Evolutionary conservation across 345 rosid species (phyloP).

Genomic region (Sisymbrium altissimum): DNA sequence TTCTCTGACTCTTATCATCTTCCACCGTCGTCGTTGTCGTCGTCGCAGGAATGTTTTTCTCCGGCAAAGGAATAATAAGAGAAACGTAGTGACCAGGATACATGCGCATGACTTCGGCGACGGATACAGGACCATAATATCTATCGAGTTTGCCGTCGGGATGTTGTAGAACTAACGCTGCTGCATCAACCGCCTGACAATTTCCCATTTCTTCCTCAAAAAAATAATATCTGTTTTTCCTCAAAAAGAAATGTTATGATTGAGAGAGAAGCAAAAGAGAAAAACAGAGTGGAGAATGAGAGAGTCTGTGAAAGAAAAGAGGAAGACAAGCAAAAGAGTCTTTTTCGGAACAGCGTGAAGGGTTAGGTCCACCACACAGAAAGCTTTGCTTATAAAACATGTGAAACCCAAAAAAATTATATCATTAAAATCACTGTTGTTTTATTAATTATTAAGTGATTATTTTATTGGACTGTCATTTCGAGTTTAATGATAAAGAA

Average conservation of each 20-base stretch:
- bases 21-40: neutral
- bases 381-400: constrained; percentile 34
- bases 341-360: constrained; percentile 63
- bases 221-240: neutral
- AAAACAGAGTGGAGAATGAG: constrained; percentile 12
- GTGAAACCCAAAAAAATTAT: constrained; percentile 5
- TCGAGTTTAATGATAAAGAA: constrained; percentile 16
- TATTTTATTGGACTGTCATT: constrained; percentile 26
- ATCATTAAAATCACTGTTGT: constrained; percentile 4
- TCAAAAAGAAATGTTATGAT: neutral
- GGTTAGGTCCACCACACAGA: constrained; percentile 31
- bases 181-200: constrained; percentile 96
- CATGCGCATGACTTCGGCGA: constrained; percentile 69
- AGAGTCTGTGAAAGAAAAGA: constrained; percentile 22
- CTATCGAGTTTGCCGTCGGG: constrained; percentile 82
- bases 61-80: constrained; percentile 84
- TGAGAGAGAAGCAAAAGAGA: neutral
- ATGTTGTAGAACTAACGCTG: constrained; percentile 88
- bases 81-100: constrained; percentile 97
- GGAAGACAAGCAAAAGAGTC: constrained; percentile 38
- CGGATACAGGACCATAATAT: constrained; percentile 63
- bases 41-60: constrained; percentile 19
- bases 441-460: constrained; percentile 1
- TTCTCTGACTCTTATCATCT: constrained; percentile 14
- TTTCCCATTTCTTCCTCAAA: constrained; percentile 62